Evolutionary conservation across 208 protist species (phyloP), one percentile per base, ranked within the genome.

Genomic region (Polymyxa betae): DNA sequence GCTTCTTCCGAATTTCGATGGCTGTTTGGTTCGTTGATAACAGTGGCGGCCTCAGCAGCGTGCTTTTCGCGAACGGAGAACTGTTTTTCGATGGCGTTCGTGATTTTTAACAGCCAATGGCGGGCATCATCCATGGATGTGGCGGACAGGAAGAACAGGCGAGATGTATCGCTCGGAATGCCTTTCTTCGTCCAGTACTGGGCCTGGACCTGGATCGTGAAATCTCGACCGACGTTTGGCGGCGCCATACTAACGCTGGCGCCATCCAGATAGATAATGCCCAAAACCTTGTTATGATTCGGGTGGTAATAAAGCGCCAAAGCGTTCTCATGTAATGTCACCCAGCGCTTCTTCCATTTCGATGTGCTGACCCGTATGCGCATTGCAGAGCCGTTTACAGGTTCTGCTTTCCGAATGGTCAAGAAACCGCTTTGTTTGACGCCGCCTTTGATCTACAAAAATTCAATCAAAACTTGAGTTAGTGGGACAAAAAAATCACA

Each of bases 101-200:
- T n/a, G n/a, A 82, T 82, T n/a, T 82, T 82, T 20, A 38, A 82
- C n/a, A n/a, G 35, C 72, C 72, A 82, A 43, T 45, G 16, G n/a
- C 72, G 72, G 35, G 72, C 72, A n/a, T 82, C 72, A 5, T 82
- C 72, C 12, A 82, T 20, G n/a, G 72, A 38, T 5, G 72, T n/a
- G 5, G 72, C 72, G 5, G 72, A 5, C 72, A 82, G 5, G 72
- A 38, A 82, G n/a, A 82, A 82, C 16, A 82, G 72, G 16, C 72
- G 5, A 5, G 5, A 38, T 5, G 16, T 82, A 43, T 82, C 5
- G n/a, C 35, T 35, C 5, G 72, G 10, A 20, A 35, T 43, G n/a
- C 72, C 72, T 43, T 82, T 82, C 72, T 82, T 82, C 72, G 35
- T 82, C 72, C 72, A 82, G n/a, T 82, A 82, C n/a, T 82, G 72